Base-by-base conservation (phyloP, 345 rosid genomes). In the Citrus glauca region DNA sequence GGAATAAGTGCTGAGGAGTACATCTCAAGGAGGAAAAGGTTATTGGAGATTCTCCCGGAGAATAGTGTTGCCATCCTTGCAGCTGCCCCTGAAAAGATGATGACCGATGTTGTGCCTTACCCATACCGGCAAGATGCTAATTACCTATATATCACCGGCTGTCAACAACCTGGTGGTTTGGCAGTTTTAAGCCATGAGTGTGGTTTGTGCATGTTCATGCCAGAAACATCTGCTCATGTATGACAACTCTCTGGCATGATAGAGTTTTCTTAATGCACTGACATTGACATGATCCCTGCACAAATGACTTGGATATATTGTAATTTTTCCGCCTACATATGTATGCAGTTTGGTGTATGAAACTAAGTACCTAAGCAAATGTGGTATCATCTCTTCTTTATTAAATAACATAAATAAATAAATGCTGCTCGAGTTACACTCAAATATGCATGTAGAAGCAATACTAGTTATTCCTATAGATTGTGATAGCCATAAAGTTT, bases 131-230 rank as follows among this genome's bases (percentile, higher is more conserved):
- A 89, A 83, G 97, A 96, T 77, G 92, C 99, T 75, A 92, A 92
- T 81, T 96, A 92, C 84, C 82, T 84, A 57, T 96, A 94, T 81
- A 77, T 94, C 75, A 94, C 99, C 24, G 99, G 98, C 60, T 96
- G 97, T 85, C 94, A 92, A 22, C 99, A 96, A 81, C 95, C 99
- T 24, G 98, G 97, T 82, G 98, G 99, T 72, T 81, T 94, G 69
- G 97, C 99, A 5, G 90, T 94, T 75, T 85, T 96, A 74, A 86
- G 95, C 79, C 84, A 50, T 35, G 93, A 89, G n/a, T 81, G 28
- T 20, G 98, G 99, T 79, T 86, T 96, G 87, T 96, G 94, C 91
- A 96, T 96, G 99, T 96, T 96, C 89, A 94, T 96, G 98, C 99
- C 97, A 1, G 97, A 94, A 86, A 78, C 91, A 80, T 89, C 92